Base-by-base conservation (phyloP, 2,329 filamentous ascomycete genomes). In the Arthrobotrys megalospora region DNA sequence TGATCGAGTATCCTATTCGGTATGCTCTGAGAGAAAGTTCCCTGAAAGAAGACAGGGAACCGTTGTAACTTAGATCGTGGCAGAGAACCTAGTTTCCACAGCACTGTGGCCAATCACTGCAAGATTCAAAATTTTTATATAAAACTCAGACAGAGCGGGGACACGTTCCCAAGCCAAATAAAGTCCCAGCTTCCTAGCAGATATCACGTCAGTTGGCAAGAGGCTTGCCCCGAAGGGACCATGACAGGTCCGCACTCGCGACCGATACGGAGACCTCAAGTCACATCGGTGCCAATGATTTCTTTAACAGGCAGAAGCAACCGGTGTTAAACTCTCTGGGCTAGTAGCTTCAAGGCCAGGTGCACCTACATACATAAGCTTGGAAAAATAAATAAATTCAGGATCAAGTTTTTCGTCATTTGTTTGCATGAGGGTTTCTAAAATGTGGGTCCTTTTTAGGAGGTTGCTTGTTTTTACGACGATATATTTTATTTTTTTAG, bases 241-340 rank as follows among this genome's bases (percentile, higher is more conserved):
- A 38, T 58, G 52, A 58, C 52, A 58, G 52, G 52, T 58, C 52
- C 52, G 52, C 52, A 58, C 19, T 58, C 52, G 52, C 52, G 52
- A 58, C 52, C 36, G 36, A 38, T 58, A 10, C 52, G 14, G 50
- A 6, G 16, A 12, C 32, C 28, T 19, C 4, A 58, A 58, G 32
- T 32, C 12, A 7, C 32, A 6, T 32, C n/a, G 52, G 32, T 3
- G 32, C 6, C 28, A 21, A 7, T n/a, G 1, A 38, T 2, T 38
- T 5, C 52, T 36, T 11, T 19, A 38, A 38, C n/a, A 58, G 32
- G 52, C 4, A 58, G 52, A 58, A 38, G 32, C 52, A 58, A 38
- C 52, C 52, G 52, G 52, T 58, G n/a, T 58, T 58, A 58, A 58
- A 16, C 52, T 58, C 52, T 58, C 52, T 58, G 16, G 52, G 52